Percentiles rank a stretch among this genome's conserved stretches.
Conservation (phyloP, 345 rosid species). For the Arabis alpina region DNA sequence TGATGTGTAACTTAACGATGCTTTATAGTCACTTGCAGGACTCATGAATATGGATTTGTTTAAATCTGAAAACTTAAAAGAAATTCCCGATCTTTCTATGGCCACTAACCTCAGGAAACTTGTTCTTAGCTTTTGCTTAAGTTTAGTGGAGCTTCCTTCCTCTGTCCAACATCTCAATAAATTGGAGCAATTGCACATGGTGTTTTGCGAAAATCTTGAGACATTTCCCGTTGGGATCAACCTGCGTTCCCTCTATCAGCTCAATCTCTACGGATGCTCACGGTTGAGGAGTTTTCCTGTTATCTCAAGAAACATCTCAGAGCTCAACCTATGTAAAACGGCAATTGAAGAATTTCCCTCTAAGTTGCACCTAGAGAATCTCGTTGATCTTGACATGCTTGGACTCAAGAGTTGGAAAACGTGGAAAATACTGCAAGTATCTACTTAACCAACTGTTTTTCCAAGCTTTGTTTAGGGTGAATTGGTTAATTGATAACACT, state of each 20-base stretch:
- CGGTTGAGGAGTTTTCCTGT: slow-evolving; percentile 23
- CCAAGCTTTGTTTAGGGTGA: no score
- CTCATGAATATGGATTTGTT: background rate
- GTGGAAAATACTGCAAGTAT: slow-evolving; percentile 4
- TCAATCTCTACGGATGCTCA: slow-evolving; percentile 23
- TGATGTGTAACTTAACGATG: no score
- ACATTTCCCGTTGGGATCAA: background rate
- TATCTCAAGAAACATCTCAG: slow-evolving; percentile 18
- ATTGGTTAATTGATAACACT: no score
- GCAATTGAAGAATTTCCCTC: slow-evolving; percentile 5
- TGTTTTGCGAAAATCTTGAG: background rate
- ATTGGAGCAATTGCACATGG: background rate
- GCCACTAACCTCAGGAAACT: slow-evolving; percentile 21
- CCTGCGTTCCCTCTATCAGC: background rate
- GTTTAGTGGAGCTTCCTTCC: slow-evolving; percentile 12
- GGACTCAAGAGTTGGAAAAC: no score
- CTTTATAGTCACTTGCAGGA: no score
- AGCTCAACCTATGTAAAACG: background rate
- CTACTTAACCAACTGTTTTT: background rate
- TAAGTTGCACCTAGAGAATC: background rate
- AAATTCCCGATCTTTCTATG: slow-evolving; percentile 26
- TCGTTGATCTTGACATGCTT: background rate
- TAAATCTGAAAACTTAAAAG: background rate
- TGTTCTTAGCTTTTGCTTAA: slow-evolving; percentile 16
- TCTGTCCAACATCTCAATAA: slow-evolving; percentile 9